Percentiles rank a stretch among this genome's conserved stretches.
phyloP scores from a whole-genome alignment of 2,329 filamentous ascomycete species.

The Diaporthe humulicola region DNA sequence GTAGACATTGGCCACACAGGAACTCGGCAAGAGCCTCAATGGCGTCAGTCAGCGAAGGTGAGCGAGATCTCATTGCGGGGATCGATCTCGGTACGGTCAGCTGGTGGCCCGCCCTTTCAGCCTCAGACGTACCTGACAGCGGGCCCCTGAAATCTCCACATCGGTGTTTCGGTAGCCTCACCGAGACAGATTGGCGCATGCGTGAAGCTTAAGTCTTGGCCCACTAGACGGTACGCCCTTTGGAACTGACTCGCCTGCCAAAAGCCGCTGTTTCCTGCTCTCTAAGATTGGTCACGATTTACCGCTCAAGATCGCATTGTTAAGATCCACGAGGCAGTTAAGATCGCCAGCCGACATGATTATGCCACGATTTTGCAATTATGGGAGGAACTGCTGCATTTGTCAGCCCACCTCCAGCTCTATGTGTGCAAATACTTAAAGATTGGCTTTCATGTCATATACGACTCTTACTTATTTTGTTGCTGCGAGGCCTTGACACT shows the following conservation, averaged over 20 bases:
- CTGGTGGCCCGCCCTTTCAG: constrained; percentile 4
- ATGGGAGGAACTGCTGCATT: constrained; percentile 20
- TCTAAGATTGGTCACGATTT: not conserved
- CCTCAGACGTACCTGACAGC: constrained; percentile 12
- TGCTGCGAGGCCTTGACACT: not conserved
- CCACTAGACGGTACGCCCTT: not conserved
- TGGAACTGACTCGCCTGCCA: not conserved
- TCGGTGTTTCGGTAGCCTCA: constrained; percentile 27
- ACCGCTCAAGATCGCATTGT: not conserved
- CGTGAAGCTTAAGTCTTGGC: constrained; percentile 28
- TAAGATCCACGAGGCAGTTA: constrained; percentile 13
- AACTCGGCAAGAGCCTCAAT: not conserved
- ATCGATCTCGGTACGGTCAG: constrained; percentile 14
- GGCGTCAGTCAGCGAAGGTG: not conserved
- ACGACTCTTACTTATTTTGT: not conserved
- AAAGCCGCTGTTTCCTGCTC: not conserved
- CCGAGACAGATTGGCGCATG: constrained; percentile 26
- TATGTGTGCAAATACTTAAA: not conserved
- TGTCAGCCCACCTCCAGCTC: not conserved
- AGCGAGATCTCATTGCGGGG: not conserved
- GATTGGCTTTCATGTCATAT: not conserved
- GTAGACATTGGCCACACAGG: not conserved
- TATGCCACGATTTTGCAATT: not conserved
- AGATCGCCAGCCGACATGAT: constrained; percentile 17
- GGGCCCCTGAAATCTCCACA: constrained; percentile 26